Evolutionary conservation across 177 flowering plant species (phyloP), one percentile per base, ranked within the genome.

Genomic region (Vitis hybrid): DNA sequence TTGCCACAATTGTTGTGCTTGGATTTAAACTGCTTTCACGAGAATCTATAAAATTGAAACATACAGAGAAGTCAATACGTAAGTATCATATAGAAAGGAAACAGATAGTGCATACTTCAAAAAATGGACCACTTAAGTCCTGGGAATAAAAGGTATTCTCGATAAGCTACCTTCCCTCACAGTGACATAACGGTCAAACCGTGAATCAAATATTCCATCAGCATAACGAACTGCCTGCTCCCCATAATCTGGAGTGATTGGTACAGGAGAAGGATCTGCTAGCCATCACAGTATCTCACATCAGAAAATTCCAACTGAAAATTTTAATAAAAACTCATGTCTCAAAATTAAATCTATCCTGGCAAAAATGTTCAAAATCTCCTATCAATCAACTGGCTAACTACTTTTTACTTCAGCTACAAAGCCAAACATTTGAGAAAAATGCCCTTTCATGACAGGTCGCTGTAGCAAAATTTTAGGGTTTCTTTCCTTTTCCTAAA

Each of bases 181-280:
- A 60, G 92, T 81, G 68, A 95, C 69, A 73, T 70, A 92, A 47
- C 92, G 86, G 53, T 80, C 78, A 72, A 88, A 90, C 65, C 84
- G 90, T 61, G 81, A 67, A 83, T 90, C 98, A 76, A 92, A 87
- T 60, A 90, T 90, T 73, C 99, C 99, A 86, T 95, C 99, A 1
- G 99, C 99, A 80, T 87, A 95, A 71, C 85, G 73, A 47, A 89
- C 87, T 11, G 73, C 61, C n/a, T 97, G 89, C 33, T 80, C 89
- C 44, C 94, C 94, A 83, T 89, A 92, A 77, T 94, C 95, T 24
- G 97, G 95, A 59, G 97, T 93, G 47, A 95, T 71, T 59, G 97
- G 95, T 18, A 79, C 65, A 14, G 90, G 94, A 76, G 67, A 57
- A 15, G 82, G 71, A 82, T 80, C 96, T 89, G 85, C 78, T 4